Evolutionary conservation across 257 asterid genomes (phyloP).

Genomic region (Paraleonurus japonicus): DNA sequence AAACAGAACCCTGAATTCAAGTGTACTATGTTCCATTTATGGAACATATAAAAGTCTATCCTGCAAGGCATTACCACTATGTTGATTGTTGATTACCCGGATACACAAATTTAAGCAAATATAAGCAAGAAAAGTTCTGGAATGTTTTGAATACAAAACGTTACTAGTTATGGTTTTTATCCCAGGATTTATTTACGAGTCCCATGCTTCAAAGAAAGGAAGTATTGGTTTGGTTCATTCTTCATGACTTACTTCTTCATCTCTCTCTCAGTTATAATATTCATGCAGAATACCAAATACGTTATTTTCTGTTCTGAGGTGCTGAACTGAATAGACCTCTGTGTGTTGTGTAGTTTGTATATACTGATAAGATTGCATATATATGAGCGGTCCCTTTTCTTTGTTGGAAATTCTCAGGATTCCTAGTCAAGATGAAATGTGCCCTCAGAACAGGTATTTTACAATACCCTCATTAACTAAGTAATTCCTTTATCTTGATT

Average conservation of each 20-base stretch:
- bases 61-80: neutral
- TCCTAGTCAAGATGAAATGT: neutral
- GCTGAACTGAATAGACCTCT: neutral
- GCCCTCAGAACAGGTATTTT: neutral
- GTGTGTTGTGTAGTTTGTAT: conserved; percentile 2
- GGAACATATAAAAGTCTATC: neutral
- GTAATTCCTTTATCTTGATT: neutral
- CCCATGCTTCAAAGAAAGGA: conserved; percentile 1
- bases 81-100: neutral
- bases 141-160: conserved; percentile 1
- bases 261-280: neutral
- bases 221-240: neutral
- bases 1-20: conserved; percentile 31
- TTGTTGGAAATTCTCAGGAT: neutral
- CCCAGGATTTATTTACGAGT: neutral
- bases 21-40: conserved; percentile 15
- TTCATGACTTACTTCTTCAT: neutral
- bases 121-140: neutral
- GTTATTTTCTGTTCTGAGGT: neutral
- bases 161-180: neutral
- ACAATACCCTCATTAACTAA: neutral
- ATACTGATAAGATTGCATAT: neutral
- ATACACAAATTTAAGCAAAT: neutral
- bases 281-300: neutral
- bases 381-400: conserved; percentile 3